Evolutionary conservation across 1,284 basidiomycete species (phyloP), one percentile per base, ranked within the genome.

Genomic region (Pisolithus thermaeus): DNA sequence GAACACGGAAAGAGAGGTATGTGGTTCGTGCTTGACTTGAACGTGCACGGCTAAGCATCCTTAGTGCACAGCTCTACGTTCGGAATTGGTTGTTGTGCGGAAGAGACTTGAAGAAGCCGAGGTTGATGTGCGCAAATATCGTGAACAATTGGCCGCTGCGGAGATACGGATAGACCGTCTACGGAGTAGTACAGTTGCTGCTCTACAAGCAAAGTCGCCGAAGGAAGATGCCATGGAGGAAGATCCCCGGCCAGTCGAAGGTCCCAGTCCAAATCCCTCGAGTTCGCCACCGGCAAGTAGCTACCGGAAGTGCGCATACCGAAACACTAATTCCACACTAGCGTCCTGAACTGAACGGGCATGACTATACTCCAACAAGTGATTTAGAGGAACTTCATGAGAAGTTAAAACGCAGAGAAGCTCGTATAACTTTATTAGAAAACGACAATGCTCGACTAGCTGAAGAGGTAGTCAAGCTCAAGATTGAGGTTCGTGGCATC

Each of bases 91-190:
- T 47, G 59, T 82, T n/a, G 71, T 85, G 47, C 78, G 78, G 45
- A 67, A 75, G 25, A 76, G 78, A 63, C 71, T 92, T 43, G 70
- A 76, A 37, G 78, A 84, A 49, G 69, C 76, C 0, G 74, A 81
- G 57, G 66, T 71, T 18, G 75, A 84, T 55, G 80, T 75, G 46
- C 78, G 84, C 48, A 66, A 67, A 51, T 79, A 78, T 52, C 75
- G 78, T 50, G 73, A 77, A 36, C 79, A 83, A 41, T 78, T 93
- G 23, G 62, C 78, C 6, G 70, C 73, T 6, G 79, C 83, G 0
- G 84, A 92, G 69, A 86, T 78, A 57, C 80, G 83, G n/a, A 64
- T 84, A 44, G 91, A 93, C 61, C 78, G 89, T 38, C 64, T 84
- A 47, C 78, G 77, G 60, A 92, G 89, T 65, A 76, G 74, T 52